A percentile compares a stretch with the other conserved stretches of the same genome.
phyloP scores from a whole-genome alignment of 2,329 filamentous ascomycete species.

The Aspergillus proliferans region DNA sequence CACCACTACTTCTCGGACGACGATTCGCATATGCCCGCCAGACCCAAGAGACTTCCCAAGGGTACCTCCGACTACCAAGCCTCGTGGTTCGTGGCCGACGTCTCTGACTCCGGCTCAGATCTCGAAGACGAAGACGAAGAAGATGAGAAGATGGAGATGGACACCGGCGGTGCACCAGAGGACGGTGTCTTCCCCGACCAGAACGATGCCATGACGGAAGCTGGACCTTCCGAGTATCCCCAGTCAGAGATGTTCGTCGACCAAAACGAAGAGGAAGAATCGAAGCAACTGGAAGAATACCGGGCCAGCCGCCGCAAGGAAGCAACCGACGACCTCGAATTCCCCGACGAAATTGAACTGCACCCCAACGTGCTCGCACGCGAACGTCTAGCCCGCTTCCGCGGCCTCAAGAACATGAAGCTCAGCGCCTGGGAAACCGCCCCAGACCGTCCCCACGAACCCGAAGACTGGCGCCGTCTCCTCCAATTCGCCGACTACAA shows the following conservation, averaged over 20 bases:
- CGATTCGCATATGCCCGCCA: slow-evolving; percentile 53
- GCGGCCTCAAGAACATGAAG: slow-evolving; percentile 84
- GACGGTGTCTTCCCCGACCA: slow-evolving; percentile 64
- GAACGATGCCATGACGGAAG: slow-evolving; percentile 62
- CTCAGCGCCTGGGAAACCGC: slow-evolving; percentile 83
- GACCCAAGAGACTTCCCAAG: slow-evolving; percentile 71
- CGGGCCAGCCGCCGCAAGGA: slow-evolving; percentile 71
- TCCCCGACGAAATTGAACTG: slow-evolving; percentile 94
- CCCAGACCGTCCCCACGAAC: slow-evolving; percentile 80
- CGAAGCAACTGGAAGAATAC: slow-evolving; percentile 73
- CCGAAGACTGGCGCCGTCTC: slow-evolving; percentile 80
- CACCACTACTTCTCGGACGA: slow-evolving; percentile 98
- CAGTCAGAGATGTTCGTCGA: slow-evolving; percentile 89
- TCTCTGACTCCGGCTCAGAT: slow-evolving; percentile 81
- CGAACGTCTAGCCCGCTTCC: slow-evolving; percentile 78
- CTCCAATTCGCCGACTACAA: slow-evolving; percentile 88
- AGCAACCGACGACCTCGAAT: slow-evolving; percentile 84
- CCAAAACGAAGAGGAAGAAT: slow-evolving; percentile 73
- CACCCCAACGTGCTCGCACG: slow-evolving; percentile 79
- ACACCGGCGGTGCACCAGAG: slow-evolving; percentile 61
- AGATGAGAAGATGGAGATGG: slow-evolving; percentile 48
- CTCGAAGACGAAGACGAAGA: slow-evolving; percentile 67
- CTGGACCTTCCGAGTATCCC: slow-evolving; percentile 78
- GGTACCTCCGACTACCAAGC: slow-evolving; percentile 93
- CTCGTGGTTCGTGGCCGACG: slow-evolving; percentile 82